A percentile compares a stretch with the other conserved stretches of the same genome.
Conservation (phyloP, 352 stramenopile genomes). For the Phytophthora fragariae region DNA sequence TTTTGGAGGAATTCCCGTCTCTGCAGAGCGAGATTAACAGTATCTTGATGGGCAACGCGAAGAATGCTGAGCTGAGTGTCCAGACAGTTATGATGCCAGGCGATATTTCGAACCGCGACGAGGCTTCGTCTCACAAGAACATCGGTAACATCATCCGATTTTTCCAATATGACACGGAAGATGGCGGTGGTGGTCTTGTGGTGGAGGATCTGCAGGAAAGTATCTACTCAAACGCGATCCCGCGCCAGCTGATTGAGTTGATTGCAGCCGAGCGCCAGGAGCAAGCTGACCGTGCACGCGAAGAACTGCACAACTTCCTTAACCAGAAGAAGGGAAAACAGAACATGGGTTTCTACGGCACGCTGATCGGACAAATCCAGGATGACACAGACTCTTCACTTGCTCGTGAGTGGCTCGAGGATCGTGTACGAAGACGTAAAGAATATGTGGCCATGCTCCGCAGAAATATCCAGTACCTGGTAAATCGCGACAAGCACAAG, state of each 20-base stretch:
- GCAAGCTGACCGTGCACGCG: constrained; percentile 77
- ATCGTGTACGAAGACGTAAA: constrained; percentile 76
- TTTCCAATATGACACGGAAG: constrained; percentile 90
- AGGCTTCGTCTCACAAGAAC: constrained; percentile 81
- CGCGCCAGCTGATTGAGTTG: constrained; percentile 82
- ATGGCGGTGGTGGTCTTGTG: constrained; percentile 79
- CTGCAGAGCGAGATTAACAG: constrained; percentile 74
- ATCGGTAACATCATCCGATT: constrained; percentile 92
- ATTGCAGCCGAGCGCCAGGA: constrained; percentile 82
- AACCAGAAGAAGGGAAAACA: constrained; percentile 89
- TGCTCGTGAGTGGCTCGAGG: constrained; percentile 83
- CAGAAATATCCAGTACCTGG: constrained; percentile 87
- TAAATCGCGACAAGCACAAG: constrained; percentile 90
- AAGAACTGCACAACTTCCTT: constrained; percentile 83
- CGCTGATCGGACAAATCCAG: constrained; percentile 88
- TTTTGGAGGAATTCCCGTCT: constrained; percentile 74
- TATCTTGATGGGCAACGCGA: constrained; percentile 73
- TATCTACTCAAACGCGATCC: constrained; percentile 80
- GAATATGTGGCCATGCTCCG: constrained; percentile 85
- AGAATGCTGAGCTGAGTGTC: constrained; percentile 86
- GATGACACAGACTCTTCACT: constrained; percentile 83
- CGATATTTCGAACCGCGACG: constrained; percentile 75
- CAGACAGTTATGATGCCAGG: constrained; percentile 91
- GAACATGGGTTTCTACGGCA: constrained; percentile 86
- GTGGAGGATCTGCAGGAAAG: constrained; percentile 88